Percentiles rank a stretch among this genome's conserved stretches.
phyloP scores from a whole-genome alignment of 306 rosid species.

The Pueraria montana region DNA sequence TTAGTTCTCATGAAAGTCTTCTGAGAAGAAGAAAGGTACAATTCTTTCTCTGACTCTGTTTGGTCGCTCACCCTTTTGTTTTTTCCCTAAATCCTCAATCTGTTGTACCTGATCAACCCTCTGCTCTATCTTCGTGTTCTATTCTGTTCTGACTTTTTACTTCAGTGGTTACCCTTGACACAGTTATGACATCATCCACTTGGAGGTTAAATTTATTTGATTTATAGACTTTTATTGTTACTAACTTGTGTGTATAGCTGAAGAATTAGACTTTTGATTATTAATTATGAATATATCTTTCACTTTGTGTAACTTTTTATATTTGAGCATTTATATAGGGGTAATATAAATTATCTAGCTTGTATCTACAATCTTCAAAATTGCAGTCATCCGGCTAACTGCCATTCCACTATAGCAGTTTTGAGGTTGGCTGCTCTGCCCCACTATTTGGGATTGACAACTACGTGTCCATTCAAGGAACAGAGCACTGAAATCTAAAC shows the following conservation, averaged over 20 bases:
- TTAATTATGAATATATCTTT: neutral
- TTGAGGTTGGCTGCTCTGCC: neutral
- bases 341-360: neutral
- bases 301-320: neutral
- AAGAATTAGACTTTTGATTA: neutral
- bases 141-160: neutral
- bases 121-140: neutral
- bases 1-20: neutral
- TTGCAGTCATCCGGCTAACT: neutral
- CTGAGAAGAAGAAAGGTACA: neutral
- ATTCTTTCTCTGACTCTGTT: neutral
- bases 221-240: neutral
- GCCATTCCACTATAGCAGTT: neutral
- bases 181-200: neutral
- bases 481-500: conserved; percentile 27
- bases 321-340: neutral
- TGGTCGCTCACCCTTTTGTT: neutral
- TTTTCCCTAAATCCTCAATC: neutral
- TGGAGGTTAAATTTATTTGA: neutral
- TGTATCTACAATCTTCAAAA: neutral
- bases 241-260: neutral
- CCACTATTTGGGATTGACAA: neutral
- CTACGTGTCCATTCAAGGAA: neutral
- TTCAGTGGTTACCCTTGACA: neutral
- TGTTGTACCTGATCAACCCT: neutral